These are phyloP conservation scores for Fusarium euwallaceae DNA, from an alignment of 2,329 filamentous ascomycete species.

Conservation along the genomic window DNA sequence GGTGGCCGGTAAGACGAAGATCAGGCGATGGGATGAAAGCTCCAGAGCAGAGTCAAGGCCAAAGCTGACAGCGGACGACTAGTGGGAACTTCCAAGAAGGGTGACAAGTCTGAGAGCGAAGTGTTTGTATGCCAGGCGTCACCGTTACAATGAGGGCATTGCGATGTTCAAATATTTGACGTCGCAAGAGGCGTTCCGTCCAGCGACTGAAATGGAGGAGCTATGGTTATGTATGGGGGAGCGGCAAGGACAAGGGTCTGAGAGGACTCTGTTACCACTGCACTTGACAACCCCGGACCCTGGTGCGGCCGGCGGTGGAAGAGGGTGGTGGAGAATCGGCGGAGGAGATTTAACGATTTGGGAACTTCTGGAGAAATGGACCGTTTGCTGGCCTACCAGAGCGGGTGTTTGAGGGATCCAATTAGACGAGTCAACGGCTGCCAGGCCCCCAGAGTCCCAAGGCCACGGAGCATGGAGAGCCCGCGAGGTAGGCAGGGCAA, in stretches of 20 bases:
- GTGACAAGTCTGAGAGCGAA: background rate
- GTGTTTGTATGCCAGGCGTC: constrained; percentile 12
- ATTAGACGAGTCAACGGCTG: constrained; percentile 26
- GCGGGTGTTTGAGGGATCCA: constrained; percentile 21
- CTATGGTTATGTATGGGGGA: constrained; percentile 47
- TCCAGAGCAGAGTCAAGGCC: constrained; percentile 18
- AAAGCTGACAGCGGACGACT: background rate
- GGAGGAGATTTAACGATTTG: constrained; percentile 33
- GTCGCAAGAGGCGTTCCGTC: constrained; percentile 34
- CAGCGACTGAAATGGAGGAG: constrained; percentile 41
- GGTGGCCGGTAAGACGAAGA: constrained; percentile 24
- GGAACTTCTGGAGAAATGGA: constrained; percentile 44
- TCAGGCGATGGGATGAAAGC: constrained; percentile 33
- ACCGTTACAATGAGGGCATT: constrained; percentile 20
- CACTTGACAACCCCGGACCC: constrained; percentile 42
- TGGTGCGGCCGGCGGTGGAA: constrained; percentile 39
- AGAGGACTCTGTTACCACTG: constrained; percentile 23
- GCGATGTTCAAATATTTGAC: constrained; percentile 22
- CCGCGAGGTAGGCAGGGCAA: background rate
- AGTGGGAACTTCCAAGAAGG: background rate
- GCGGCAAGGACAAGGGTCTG: constrained; percentile 38
- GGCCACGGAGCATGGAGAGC: constrained; percentile 13
- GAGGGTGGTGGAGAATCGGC: constrained; percentile 45
- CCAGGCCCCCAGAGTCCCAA: constrained; percentile 22
- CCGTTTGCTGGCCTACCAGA: constrained; percentile 34